These are phyloP conservation scores for Asterophora parasitica DNA, from an alignment of 768 basidiomycete species.

Conservation along the genomic window DNA sequence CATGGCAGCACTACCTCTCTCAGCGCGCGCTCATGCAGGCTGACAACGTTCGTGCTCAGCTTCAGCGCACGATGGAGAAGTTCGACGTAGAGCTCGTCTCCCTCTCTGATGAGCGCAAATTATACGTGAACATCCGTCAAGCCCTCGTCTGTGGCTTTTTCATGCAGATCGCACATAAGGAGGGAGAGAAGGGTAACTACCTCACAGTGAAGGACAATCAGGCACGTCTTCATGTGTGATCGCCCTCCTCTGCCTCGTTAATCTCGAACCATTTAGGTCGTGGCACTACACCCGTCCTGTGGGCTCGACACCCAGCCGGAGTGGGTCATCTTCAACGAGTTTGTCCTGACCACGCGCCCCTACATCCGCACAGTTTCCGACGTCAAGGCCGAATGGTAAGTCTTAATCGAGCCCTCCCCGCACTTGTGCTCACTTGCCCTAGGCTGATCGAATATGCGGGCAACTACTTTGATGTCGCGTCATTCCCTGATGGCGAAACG, in stretches of 20 bases:
- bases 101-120: slow-evolving; percentile 61
- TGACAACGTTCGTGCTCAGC: slow-evolving; percentile 87
- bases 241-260: neutral
- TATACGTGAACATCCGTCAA: slow-evolving; percentile 71
- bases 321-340: slow-evolving; percentile 93
- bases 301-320: slow-evolving; percentile 85
- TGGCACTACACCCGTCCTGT: slow-evolving; percentile 80
- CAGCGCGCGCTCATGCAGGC: slow-evolving; percentile 81
- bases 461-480: slow-evolving; percentile 63
- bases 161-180: slow-evolving; percentile 96
- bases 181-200: slow-evolving; percentile 86
- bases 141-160: slow-evolving; percentile 92
- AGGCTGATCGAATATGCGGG: slow-evolving; percentile 38
- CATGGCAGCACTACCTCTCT: slow-evolving; percentile 87
- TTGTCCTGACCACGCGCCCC: slow-evolving; percentile 82
- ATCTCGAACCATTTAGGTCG: slow-evolving; percentile 39
- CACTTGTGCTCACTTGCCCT: neutral
- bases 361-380: slow-evolving; percentile 93
- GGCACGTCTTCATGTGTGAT: slow-evolving; percentile 31
- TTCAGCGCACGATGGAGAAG: slow-evolving; percentile 88
- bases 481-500: slow-evolving; percentile 67
- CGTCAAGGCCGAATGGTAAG: slow-evolving; percentile 80
- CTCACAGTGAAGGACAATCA: slow-evolving; percentile 95
- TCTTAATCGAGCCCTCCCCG: slow-evolving; percentile 10
- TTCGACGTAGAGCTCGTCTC: slow-evolving; percentile 76